Base-by-base conservation (phyloP, 495 filamentous ascomycete genomes). In the Neurospora tetrasperma region DNA sequence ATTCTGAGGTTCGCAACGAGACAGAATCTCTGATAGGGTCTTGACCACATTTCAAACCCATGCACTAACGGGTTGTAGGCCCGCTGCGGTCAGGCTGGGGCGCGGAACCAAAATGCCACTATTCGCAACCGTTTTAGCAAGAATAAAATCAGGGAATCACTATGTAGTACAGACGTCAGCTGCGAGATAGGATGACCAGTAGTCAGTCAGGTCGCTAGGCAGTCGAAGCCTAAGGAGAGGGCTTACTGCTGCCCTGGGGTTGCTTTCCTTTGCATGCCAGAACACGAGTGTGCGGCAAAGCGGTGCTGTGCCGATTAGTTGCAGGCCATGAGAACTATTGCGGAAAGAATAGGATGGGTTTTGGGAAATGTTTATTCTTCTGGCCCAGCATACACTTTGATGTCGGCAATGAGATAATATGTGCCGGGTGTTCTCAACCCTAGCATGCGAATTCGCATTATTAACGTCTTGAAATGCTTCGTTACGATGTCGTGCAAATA, bases 81-180 rank as follows among this genome's bases (percentile, higher is more conserved):
- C 59, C 72, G 68, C 71, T 42, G 71, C 66, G 74, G 44, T 59
- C 73, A 74, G 42, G 72, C 74, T 5, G 73, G 77, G 54, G 75
- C 78, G 20, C 80, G 78, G 69, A 79, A 84, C 69, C 73, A 78
- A 48, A 83, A 80, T 72, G 72, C 74, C 27, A 44, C 72, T 10
- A 78, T 78, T 9, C 43, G 75, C 6, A 82, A 79, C n/a, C 84
- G 82, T 5, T 73, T 71, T 11, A 83, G 80, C 73, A 83, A 75
- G 75, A 86, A 83, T 23, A 77, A 87, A 10, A 83, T 88, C 11
- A 88, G 86, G 86, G 86, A 87, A 74, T 82, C 82, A 18, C 80
- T 88, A n/a, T 88, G 86, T 86, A 84, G 79, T 46, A 62, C 87
- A 43, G 85, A 87, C 73, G 78, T 84, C 20, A 81, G 77, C 69